A percentile compares a stretch with the other conserved stretches of the same genome.
Conservation (phyloP, 2,329 filamentous ascomycete species). For the Clarireedia homoeocarpa region DNA sequence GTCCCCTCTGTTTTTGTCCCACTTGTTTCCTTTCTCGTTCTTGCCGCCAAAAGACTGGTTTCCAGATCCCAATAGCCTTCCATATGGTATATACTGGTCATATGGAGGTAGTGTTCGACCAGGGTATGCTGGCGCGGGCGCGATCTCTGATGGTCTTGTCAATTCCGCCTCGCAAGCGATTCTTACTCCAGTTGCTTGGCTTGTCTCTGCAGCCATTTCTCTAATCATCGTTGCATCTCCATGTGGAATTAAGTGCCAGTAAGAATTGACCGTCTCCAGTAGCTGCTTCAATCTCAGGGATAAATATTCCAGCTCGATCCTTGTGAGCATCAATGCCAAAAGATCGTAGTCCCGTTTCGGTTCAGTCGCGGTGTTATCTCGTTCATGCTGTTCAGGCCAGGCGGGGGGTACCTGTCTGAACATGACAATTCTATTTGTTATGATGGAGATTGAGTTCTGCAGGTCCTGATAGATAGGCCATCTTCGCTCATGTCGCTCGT, state of each 20-base stretch:
- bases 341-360: constrained; percentile 4
- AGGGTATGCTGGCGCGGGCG: constrained; percentile 8
- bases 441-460: constrained; percentile 1
- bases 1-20: background rate
- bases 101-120: background rate
- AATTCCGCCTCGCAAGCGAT: constrained; percentile 6
- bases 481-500: constrained; percentile 3
- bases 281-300: constrained; percentile 2
- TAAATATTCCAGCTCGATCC: constrained; percentile 9
- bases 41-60: background rate
- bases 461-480: constrained; percentile 3
- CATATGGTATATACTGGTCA: constrained; percentile 1
- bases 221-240: background rate
- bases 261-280: background rate
- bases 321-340: constrained; percentile 1
- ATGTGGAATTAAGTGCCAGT: constrained; percentile 3
- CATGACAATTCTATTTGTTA: background rate
- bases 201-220: background rate
- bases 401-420: constrained; percentile 3
- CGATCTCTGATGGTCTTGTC: constrained; percentile 2
- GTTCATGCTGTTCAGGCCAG: constrained; percentile 8
- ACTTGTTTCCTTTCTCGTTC: background rate
- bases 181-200: background rate
- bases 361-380: background rate
- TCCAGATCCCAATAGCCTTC: background rate